These are phyloP conservation scores for Cucumis variabilis DNA, from an alignment of 331 rosid species.

Conservation along the genomic window DNA sequence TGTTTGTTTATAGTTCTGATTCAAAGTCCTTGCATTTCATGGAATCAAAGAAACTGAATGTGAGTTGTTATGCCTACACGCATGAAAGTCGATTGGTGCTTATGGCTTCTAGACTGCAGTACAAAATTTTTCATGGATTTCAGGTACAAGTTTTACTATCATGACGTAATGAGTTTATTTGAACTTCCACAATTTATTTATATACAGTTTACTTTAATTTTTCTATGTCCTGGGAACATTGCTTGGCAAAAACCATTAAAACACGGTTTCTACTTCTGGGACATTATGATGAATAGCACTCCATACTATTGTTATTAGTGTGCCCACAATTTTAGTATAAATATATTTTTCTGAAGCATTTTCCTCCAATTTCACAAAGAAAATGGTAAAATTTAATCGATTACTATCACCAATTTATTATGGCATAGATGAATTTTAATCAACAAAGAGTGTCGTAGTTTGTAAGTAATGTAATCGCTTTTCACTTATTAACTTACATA, in stretches of 20 bases:
- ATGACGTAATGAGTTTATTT: conserved; percentile 20
- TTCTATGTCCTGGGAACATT: neutral
- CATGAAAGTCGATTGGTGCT: conserved; percentile 99
- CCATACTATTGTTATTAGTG: neutral
- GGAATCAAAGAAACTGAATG: conserved; percentile 82
- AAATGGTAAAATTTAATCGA: neutral
- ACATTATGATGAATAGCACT: neutral
- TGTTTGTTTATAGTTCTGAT: conserved; percentile 70
- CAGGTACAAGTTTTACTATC: conserved; percentile 61
- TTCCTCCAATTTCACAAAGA: neutral
- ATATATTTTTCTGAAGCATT: neutral
- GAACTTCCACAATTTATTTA: conserved; percentile 16
- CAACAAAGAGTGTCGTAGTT: neutral
- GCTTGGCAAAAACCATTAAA: neutral
- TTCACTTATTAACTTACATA: neutral
- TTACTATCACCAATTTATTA: neutral
- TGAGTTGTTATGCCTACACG: conserved; percentile 91
- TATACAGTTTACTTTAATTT: neutral
- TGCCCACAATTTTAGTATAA: neutral
- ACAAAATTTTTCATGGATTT: conserved; percentile 94
- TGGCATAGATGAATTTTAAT: neutral
- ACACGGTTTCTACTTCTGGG: conserved; percentile 12
- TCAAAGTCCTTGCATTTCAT: conserved; percentile 80
- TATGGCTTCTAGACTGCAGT: conserved; percentile 99
- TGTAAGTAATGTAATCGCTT: neutral